phyloP scores from a whole-genome alignment of 192 early-diverging fungal genomes.

The Coemansia sp. region DNA sequence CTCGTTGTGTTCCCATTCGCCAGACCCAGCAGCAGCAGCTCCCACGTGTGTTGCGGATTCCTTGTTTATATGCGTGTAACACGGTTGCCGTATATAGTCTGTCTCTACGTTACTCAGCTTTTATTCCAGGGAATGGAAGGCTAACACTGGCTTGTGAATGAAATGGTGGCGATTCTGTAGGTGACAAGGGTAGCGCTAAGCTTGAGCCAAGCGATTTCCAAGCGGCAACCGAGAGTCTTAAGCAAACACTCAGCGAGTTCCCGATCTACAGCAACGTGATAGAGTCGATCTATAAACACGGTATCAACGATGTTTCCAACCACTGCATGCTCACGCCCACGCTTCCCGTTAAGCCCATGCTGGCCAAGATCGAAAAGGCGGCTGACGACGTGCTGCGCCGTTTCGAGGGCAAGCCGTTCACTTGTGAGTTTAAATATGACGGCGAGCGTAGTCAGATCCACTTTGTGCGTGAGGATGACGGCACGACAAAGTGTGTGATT shows the following conservation, averaged over 20 bases:
- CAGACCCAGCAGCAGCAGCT: not conserved
- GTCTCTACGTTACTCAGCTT: not conserved
- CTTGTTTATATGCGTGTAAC: not conserved
- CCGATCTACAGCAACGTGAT: slow-evolving; percentile 94
- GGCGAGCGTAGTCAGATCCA: slow-evolving; percentile 97
- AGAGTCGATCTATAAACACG: slow-evolving; percentile 78
- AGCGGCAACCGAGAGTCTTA: slow-evolving; percentile 60
- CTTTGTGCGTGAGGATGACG: slow-evolving; percentile 65
- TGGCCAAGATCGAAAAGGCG: slow-evolving; percentile 97
- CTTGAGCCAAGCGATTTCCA: slow-evolving; percentile 35
- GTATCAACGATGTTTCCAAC: slow-evolving; percentile 66
- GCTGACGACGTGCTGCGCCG: slow-evolving; percentile 91
- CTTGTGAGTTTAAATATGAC: slow-evolving; percentile 99
- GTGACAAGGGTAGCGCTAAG: slow-evolving; percentile 14
- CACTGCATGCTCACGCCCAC: slow-evolving; percentile 93
- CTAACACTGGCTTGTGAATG: not conserved
- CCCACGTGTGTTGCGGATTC: not conserved
- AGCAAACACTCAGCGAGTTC: slow-evolving; percentile 76
- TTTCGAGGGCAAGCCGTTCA: slow-evolving; percentile 90
- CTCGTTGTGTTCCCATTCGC: not conserved
- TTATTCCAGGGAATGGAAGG: not conserved
- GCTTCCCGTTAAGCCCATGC: slow-evolving; percentile 98
- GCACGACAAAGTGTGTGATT: slow-evolving; percentile 64
- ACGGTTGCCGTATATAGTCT: not conserved
- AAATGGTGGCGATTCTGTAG: not conserved